Evolutionary conservation across 192 early-diverging fungal species (phyloP).

Genomic region (Gigaspora rosea): DNA sequence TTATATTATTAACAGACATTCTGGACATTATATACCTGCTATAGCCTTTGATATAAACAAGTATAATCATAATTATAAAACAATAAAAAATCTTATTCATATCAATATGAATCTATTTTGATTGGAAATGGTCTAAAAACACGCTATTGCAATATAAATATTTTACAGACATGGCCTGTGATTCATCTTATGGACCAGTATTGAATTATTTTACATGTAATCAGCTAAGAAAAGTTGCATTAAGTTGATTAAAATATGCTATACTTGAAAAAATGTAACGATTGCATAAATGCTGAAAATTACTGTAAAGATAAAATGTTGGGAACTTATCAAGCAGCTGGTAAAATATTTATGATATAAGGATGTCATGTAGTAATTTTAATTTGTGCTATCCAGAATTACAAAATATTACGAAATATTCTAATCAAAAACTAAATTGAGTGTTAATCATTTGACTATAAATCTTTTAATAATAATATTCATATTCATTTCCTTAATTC

Average conservation of each 20-base stretch:
- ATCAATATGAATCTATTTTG: constrained; percentile 76
- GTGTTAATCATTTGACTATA: constrained; percentile 67
- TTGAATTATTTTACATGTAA: constrained; percentile 72
- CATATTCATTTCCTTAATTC: constrained; percentile 75
- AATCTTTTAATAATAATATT: constrained; percentile 82
- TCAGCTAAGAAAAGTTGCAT: constrained; percentile 74
- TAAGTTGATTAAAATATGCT: constrained; percentile 77
- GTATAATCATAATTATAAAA: constrained; percentile 54
- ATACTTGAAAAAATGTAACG: constrained; percentile 77
- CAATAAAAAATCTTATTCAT: constrained; percentile 36
- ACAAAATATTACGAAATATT: constrained; percentile 73
- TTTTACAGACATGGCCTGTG: constrained; percentile 77
- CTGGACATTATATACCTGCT: constrained; percentile 94
- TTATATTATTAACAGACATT: constrained; percentile 50
- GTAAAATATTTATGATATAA: constrained; percentile 77
- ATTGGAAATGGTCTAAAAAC: constrained; percentile 93
- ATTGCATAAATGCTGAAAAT: constrained; percentile 84
- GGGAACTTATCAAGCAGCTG: no score
- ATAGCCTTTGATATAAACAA: constrained; percentile 79
- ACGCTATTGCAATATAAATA: constrained; percentile 86
- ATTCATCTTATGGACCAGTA: constrained; percentile 75
- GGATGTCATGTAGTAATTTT: no score
- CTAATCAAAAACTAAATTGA: constrained; percentile 78
- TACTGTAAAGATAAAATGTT: no score
- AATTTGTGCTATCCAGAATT: constrained; percentile 88